Percentiles rank a stretch among this genome's conserved stretches.
These are phyloP conservation scores for Claviceps sp. DNA, from an alignment of 2,329 filamentous ascomycete genomes.

Conservation along the genomic window DNA sequence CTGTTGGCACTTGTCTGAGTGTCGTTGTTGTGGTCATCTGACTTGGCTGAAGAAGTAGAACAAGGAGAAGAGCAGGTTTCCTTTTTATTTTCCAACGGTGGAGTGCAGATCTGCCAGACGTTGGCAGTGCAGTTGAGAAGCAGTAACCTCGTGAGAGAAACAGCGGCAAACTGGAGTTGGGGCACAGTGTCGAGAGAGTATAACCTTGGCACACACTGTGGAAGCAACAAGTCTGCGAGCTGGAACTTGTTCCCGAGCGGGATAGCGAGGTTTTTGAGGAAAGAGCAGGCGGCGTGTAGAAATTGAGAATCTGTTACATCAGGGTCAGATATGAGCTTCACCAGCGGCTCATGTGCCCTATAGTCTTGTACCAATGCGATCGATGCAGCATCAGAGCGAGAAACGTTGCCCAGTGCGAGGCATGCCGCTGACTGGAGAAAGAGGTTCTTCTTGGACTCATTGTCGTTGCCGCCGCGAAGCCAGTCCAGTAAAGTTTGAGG, in stretches of 20 bases:
- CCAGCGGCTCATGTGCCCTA: conserved; percentile 29
- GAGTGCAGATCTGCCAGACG: conserved; percentile 33
- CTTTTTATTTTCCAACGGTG: conserved; percentile 14
- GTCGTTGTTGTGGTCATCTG: conserved; percentile 11
- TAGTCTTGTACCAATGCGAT: conserved; percentile 32
- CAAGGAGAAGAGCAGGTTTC: background rate
- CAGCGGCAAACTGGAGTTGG: conserved; percentile 46
- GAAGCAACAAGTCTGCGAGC: conserved; percentile 35
- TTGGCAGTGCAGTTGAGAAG: conserved; percentile 40
- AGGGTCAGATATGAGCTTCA: conserved; percentile 29
- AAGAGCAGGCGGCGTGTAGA: conserved; percentile 43
- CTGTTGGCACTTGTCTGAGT: conserved; percentile 20
- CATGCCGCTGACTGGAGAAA: conserved; percentile 44
- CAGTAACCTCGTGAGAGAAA: conserved; percentile 44
- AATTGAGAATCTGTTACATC: conserved; percentile 34
- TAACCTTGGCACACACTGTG: conserved; percentile 35
- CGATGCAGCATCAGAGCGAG: conserved; percentile 42
- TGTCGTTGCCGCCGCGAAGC: conserved; percentile 24
- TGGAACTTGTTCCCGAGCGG: conserved; percentile 38
- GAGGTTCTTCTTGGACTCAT: conserved; percentile 2
- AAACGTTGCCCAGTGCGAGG: conserved; percentile 47
- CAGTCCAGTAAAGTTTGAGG: conserved; percentile 32
- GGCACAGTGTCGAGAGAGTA: conserved; percentile 37
- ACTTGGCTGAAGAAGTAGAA: conserved; percentile 9
- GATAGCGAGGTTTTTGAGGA: conserved; percentile 53